These are phyloP conservation scores for Pseudocercospora cruenta DNA, from an alignment of 2,329 filamentous ascomycete genomes.

Conservation along the genomic window DNA sequence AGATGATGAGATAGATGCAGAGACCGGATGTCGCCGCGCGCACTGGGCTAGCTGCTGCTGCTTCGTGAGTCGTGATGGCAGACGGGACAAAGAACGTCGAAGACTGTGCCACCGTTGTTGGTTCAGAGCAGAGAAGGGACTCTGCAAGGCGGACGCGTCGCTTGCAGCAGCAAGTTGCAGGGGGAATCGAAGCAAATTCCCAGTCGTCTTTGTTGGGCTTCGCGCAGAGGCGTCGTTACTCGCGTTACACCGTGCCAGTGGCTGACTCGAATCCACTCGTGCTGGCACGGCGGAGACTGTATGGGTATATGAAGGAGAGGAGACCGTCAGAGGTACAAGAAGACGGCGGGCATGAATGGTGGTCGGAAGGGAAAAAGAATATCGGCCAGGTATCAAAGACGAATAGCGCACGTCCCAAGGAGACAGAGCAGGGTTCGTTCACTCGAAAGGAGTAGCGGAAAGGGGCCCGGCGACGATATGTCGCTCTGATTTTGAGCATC, in stretches of 20 bases:
- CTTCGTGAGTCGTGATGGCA: conserved; percentile 11
- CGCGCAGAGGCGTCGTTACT: background rate
- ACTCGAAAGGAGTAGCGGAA: background rate
- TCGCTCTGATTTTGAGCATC: conserved; percentile 4
- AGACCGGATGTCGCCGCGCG: background rate
- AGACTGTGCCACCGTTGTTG: conserved; percentile 14
- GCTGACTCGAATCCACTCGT: conserved; percentile 2
- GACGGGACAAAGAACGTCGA: conserved; percentile 17
- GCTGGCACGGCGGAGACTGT: background rate
- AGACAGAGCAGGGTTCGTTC: background rate
- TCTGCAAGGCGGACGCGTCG: background rate
- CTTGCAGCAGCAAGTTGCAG: background rate
- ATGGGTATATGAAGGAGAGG: background rate
- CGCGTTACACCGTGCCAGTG: conserved; percentile 1
- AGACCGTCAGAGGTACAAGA: background rate
- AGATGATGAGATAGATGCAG: background rate
- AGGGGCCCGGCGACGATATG: background rate
- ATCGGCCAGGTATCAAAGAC: background rate
- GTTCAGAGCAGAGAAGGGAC: background rate
- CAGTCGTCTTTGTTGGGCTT: conserved; percentile 3
- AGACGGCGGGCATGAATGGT: background rate
- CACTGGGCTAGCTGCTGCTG: conserved; percentile 3
- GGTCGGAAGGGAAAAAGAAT: background rate
- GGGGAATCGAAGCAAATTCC: background rate
- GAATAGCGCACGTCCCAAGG: conserved; percentile 1